Evolutionary conservation across 345 rosid genomes (phyloP), one percentile per base, ranked within the genome.

Genomic region (Brassica incana): DNA sequence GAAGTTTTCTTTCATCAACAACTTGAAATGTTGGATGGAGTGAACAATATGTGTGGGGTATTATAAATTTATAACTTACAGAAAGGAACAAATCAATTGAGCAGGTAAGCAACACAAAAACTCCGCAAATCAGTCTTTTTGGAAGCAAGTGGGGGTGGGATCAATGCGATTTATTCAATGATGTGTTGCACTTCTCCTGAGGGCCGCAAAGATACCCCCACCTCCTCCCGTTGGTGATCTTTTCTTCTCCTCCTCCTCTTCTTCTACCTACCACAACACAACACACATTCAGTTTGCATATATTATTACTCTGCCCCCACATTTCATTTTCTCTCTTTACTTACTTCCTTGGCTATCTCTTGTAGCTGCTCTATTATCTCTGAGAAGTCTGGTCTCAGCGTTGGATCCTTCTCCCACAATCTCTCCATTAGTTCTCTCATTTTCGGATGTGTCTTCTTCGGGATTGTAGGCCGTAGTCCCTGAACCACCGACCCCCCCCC

Each of bases 361-460:
- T 79, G 85, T 54, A 95, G 87, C 78, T 84, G 85, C 75, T 80
- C 90, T 56, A 81, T 86, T 11, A 91, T 88, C 87, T 92, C 96
- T 1, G 94, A 81, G 68, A 95, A 95, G 79, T 93, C 96, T 6
- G 99, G 99, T 84, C 99, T 90, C 73, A 63, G 38, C 43, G 86
- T 77, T 48, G 99, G 93, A 88, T 95, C 98, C 86, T 92, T 88
- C 78, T 91, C 91, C 99, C 99, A 95, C 76, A 88, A 84, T 83
- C 82, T 90, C 83, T 87, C 90, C 35, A 95, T 87, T 54, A 95
- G 83, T 78, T 86, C 96, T 48, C 80, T 78, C 38, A 95, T 80
- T 84, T 85, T 91, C 1, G 93, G 90, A 72, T 83, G 86, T 40
- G 89, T 87, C 73, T 88, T 62, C 85, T 89, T 88, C 0, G 97